phyloP scores from a whole-genome alignment of 2,329 filamentous ascomycete species.

The Trichoderma sp. region DNA sequence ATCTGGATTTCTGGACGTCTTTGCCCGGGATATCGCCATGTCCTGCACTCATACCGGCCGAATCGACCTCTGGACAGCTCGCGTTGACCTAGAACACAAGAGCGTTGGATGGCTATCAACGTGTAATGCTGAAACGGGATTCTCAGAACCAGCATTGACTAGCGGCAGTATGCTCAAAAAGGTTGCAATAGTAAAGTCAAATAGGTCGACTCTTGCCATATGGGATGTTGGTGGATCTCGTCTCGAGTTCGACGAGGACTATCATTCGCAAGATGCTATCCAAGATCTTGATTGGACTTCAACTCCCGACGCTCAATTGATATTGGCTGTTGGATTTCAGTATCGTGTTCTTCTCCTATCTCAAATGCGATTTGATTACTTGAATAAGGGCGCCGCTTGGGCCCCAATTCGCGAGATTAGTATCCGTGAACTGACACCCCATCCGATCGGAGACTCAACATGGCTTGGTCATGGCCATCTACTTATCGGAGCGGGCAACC shows the following conservation, averaged over 20 bases:
- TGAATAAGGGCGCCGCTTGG: constrained; percentile 88
- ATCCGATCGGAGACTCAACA: constrained; percentile 88
- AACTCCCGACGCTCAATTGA: constrained; percentile 82
- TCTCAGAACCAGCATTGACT: constrained; percentile 69
- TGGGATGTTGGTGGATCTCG: constrained; percentile 84
- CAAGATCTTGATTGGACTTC: constrained; percentile 92
- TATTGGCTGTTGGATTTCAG: constrained; percentile 89
- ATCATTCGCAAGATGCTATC: constrained; percentile 69
- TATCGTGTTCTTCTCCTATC: constrained; percentile 78
- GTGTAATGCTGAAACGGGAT: constrained; percentile 74
- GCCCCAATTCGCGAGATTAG: constrained; percentile 77
- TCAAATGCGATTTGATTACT: constrained; percentile 87
- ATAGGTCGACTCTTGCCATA: constrained; percentile 74
- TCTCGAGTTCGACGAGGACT: constrained; percentile 76
- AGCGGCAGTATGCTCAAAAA: constrained; percentile 86
- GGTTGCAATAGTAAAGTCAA: constrained; percentile 74
- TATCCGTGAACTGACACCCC: constrained; percentile 77
- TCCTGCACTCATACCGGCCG: constrained; percentile 75
- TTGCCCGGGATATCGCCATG: constrained; percentile 80
- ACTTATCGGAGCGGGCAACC: constrained; percentile 85
- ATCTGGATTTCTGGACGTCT: constrained; percentile 79
- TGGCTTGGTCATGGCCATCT: constrained; percentile 86
- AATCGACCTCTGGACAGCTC: constrained; percentile 82
- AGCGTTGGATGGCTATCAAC: constrained; percentile 79
- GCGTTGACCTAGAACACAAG: constrained; percentile 58